These are phyloP conservation scores for Podila clonocystis DNA, from an alignment of 192 early-diverging fungal genomes.

Conservation along the genomic window DNA sequence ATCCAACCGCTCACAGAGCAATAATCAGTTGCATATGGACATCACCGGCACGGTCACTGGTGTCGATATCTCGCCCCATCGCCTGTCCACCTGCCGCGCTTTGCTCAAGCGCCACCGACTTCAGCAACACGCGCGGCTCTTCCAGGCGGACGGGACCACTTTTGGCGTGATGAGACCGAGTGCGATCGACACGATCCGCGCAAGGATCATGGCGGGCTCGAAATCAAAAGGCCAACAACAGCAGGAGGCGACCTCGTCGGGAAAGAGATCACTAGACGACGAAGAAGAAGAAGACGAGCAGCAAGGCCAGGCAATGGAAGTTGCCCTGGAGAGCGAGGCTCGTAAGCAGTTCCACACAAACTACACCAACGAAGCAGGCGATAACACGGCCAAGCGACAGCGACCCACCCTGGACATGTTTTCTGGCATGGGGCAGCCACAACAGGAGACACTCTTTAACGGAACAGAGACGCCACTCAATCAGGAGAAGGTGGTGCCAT, in stretches of 20 bases:
- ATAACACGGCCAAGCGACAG: constrained; percentile 27
- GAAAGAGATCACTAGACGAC: constrained; percentile 9
- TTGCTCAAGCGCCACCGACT: constrained; percentile 78
- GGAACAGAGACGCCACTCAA: constrained; percentile 7
- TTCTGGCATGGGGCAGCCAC: neutral
- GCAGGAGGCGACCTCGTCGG: neutral
- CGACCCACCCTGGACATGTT: constrained; percentile 6
- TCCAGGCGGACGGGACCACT: constrained; percentile 82
- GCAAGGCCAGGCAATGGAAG: neutral
- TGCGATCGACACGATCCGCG: constrained; percentile 39
- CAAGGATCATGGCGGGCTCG: constrained; percentile 30
- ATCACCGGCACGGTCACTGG: constrained; percentile 90
- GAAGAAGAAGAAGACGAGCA: constrained; percentile 14
- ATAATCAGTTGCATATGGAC: constrained; percentile 34
- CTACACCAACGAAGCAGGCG: neutral
- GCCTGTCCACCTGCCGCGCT: constrained; percentile 79
- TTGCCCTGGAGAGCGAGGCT: neutral
- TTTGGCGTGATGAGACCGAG: constrained; percentile 82
- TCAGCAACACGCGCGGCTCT: constrained; percentile 68
- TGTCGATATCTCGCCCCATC: constrained; percentile 82
- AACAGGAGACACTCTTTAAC: constrained; percentile 2
- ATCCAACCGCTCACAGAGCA: constrained; percentile 12
- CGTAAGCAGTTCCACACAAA: constrained; percentile 12
- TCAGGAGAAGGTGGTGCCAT: constrained; percentile 61
- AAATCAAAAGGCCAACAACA: neutral